phyloP scores from a whole-genome alignment of 2,329 filamentous ascomycete genomes.

The Peltaster fructicola region DNA sequence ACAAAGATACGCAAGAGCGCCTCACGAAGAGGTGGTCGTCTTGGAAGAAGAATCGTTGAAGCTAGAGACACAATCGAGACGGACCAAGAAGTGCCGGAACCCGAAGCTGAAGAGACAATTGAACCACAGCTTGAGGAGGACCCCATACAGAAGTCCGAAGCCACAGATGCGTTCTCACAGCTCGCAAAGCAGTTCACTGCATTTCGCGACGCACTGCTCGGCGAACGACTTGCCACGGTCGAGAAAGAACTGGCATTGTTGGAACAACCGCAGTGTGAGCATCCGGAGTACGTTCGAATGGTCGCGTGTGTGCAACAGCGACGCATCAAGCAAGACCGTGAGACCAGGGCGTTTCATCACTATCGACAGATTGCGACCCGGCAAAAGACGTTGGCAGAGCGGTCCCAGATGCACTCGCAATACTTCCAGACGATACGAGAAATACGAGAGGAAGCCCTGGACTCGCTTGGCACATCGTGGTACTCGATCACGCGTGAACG shows the following conservation, averaged over 20 bases:
- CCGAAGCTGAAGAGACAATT: constrained; percentile 12
- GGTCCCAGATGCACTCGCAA: constrained; percentile 73
- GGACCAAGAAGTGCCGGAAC: constrained; percentile 21
- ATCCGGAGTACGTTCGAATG: constrained; percentile 83
- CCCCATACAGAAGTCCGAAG: constrained; percentile 22
- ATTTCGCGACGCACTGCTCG: constrained; percentile 73
- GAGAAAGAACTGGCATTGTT: constrained; percentile 50
- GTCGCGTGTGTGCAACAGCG: constrained; percentile 71
- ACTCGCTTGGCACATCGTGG: constrained; percentile 71
- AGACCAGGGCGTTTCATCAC: constrained; percentile 55
- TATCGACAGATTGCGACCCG: constrained; percentile 59
- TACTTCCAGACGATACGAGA: constrained; percentile 79
- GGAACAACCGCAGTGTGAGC: constrained; percentile 43
- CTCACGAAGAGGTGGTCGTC: constrained; percentile 4
- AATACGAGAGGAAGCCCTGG: constrained; percentile 60
- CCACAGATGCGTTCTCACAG: constrained; percentile 33
- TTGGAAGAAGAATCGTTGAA: constrained; percentile 2
- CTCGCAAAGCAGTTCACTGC: constrained; percentile 81
- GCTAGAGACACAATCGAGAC: constrained; percentile 21
- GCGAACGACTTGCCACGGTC: constrained; percentile 68
- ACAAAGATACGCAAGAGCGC: constrained; percentile 15
- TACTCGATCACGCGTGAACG: constrained; percentile 86
- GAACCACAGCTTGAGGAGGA: constrained; percentile 35
- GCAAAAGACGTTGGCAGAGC: constrained; percentile 59
- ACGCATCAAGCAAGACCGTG: constrained; percentile 59